Base-by-base conservation (phyloP, 2,329 filamentous ascomycete species). In the Parafenestella ontariensis region DNA sequence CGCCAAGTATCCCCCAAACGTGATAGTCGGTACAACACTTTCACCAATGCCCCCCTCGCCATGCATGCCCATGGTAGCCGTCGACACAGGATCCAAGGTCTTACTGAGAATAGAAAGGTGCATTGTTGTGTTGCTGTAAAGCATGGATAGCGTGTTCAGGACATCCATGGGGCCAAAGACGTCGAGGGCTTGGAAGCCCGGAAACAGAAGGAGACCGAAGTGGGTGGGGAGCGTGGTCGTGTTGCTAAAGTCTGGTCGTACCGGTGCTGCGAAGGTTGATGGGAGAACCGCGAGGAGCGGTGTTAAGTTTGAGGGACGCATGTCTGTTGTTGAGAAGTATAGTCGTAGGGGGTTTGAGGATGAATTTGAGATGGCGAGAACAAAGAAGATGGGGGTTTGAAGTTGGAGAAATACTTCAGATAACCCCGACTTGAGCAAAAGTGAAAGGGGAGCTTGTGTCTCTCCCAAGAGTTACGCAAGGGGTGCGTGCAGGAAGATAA, bases 1-100 rank as follows among this genome's bases (percentile, higher is more conserved):
- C 1, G 62, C 57, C 0, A 83, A 78, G 2, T 79, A 76, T 4
- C 79, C 70, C 36, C 76, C 75, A 61, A 85, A 85, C 0, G 86
- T 88, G 62, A 78, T 77, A 1, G 82, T 83, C 1, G 81, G 80
- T 3, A 80, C 47, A n/a, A 81, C 65, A 21, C 61, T 60, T 56
- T 82, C 71, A 20, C 73, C 74, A 46, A 75, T 73, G 34, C 58
- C 63, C 23, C 59, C 56, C 8, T 31, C 33, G 11, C 50, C 53
- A 17, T 40, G 17, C 21, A 39, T 52, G 23, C 51, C 55, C 39
- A 64, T 56, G 53, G 73, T 61, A 1, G 58, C 55, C 9, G 63
- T 62, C 1, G 62, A 55, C 0, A 77, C 70, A 1, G 74, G 67
- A 15, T 68, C 60, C 53, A 77, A 46, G 8, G 60, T 68, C 29